A percentile compares a stretch with the other conserved stretches of the same genome.
These are phyloP conservation scores for Primulina eburnea DNA, from an alignment of 257 asterid species.

Conservation along the genomic window DNA sequence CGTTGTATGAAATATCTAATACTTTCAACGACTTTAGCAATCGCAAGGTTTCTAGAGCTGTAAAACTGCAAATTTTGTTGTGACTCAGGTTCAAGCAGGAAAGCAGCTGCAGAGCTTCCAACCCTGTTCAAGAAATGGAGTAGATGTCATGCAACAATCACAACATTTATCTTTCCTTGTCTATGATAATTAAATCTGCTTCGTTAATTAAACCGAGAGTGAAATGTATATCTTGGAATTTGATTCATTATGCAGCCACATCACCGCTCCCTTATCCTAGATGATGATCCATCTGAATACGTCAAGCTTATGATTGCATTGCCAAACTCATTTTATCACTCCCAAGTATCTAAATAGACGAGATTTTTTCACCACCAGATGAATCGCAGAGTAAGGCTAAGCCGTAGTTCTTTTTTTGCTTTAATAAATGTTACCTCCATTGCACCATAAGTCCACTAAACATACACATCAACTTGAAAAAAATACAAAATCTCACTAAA, in stretches of 20 bases:
- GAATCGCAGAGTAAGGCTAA: neutral
- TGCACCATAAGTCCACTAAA: neutral
- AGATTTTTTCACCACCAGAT: neutral
- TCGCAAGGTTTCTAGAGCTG: slow-evolving; percentile 71
- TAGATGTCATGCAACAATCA: slow-evolving; percentile 11
- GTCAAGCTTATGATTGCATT: neutral
- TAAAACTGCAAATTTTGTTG: slow-evolving; percentile 66
- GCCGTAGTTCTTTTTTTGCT: neutral
- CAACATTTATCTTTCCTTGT: neutral
- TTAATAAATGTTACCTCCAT: neutral
- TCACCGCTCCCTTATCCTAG: neutral
- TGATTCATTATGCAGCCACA: neutral
- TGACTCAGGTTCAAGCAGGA: slow-evolving; percentile 68
- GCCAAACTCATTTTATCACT: neutral
- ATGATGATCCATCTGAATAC: neutral
- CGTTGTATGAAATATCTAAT: slow-evolving; percentile 65
- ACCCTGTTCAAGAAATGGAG: slow-evolving; percentile 45
- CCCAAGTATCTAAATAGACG: neutral
- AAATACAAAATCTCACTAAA: slow-evolving; percentile 5
- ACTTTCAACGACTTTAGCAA: slow-evolving; percentile 54
- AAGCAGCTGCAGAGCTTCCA: slow-evolving; percentile 88
- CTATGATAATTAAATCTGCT: slow-evolving; percentile 2
- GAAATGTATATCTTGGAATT: slow-evolving; percentile 5
- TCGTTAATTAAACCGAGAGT: neutral
- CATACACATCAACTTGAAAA: neutral